These are phyloP conservation scores for Hypoxylon sp. DNA, from an alignment of 2,329 filamentous ascomycete genomes.

Conservation along the genomic window DNA sequence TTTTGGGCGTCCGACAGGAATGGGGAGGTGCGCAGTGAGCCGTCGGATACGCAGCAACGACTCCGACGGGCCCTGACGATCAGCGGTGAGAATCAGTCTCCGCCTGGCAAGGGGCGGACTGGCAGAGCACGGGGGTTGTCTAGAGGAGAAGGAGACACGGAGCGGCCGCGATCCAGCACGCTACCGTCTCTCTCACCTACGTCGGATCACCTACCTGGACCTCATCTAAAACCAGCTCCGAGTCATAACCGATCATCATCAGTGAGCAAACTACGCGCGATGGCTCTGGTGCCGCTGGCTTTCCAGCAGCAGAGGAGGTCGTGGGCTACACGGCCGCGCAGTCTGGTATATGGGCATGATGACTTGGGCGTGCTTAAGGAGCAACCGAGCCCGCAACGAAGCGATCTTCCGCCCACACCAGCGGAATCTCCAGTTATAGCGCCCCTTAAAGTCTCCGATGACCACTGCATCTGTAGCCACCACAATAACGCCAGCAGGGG, in stretches of 20 bases:
- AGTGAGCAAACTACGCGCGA: slow-evolving; percentile 39
- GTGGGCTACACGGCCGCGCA: slow-evolving; percentile 46
- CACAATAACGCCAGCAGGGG: slow-evolving; percentile 15
- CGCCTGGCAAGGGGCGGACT: slow-evolving; percentile 35
- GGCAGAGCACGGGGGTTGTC: slow-evolving; percentile 29
- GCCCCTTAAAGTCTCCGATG: neutral
- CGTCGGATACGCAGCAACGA: slow-evolving; percentile 36
- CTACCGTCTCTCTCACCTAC: slow-evolving; percentile 42
- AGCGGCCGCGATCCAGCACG: slow-evolving; percentile 48
- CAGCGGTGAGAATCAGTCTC: slow-evolving; percentile 29
- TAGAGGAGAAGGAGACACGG: slow-evolving; percentile 13
- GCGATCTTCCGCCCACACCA: neutral
- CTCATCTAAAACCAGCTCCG: slow-evolving; percentile 18
- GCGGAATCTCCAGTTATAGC: slow-evolving; percentile 8
- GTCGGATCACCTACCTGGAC: slow-evolving; percentile 26
- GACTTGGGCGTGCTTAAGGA: slow-evolving; percentile 47
- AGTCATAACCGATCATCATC: slow-evolving; percentile 42
- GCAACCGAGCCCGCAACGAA: slow-evolving; percentile 43
- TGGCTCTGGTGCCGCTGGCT: slow-evolving; percentile 39
- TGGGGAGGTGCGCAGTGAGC: slow-evolving; percentile 50
- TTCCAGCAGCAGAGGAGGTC: slow-evolving; percentile 38
- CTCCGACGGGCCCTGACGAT: slow-evolving; percentile 49
- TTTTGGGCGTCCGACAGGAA: slow-evolving; percentile 52
- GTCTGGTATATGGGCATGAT: slow-evolving; percentile 39
- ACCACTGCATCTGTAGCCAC: slow-evolving; percentile 26